Evolutionary conservation across 768 basidiomycete genomes (phyloP), one percentile per base, ranked within the genome.

Genomic region (Collybia nuda): DNA sequence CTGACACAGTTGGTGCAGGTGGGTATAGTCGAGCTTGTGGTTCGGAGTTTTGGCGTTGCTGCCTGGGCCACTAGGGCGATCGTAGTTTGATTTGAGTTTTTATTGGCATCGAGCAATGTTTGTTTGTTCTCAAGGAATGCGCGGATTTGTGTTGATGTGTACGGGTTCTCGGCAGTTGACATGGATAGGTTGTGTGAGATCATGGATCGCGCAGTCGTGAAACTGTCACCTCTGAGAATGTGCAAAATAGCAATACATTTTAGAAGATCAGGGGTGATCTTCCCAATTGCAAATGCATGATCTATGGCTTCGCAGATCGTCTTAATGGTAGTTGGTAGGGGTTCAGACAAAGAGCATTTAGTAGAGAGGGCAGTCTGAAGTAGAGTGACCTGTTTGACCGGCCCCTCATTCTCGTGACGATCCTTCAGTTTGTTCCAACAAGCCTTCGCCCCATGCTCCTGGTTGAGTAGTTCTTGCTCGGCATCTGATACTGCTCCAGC

Each of bases 371-470:
- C 57, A 9, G 52, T 41, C 12, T 51, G 53, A 11, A 63, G 37
- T 1, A 61, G 49, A 5, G 44, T 24, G 22, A 58, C 56, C 29
- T 61, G 62, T 6, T 46, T 38, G 15, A 63, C 50, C 1, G 62
- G 62, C 2, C 59, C 57, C 29, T 62, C 56, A 15, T 54, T 28
- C 3, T 47, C 12, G n/a, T 60, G 59, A 7, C 50, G 18, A 0
- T 24, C 28, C n/a, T 41, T 42, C 0, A 62, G 41, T 0, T 24
- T 36, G 0, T 43, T 18, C 53, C 53, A 62, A 29, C 43, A 53
- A 0, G 24, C 51, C 0, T 46, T 37, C 1, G 58, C 55, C 4
- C 38, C 19, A 14, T 14, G 6, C 9, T 32, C 32, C 6, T 14
- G 5, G 6, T 5, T 11, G 3, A 32, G 9, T 11, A 32, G 14